A percentile compares a stretch with the other conserved stretches of the same genome.
phyloP scores from a whole-genome alignment of 2,329 filamentous ascomycete species.

The Sclerotinia borealis region DNA sequence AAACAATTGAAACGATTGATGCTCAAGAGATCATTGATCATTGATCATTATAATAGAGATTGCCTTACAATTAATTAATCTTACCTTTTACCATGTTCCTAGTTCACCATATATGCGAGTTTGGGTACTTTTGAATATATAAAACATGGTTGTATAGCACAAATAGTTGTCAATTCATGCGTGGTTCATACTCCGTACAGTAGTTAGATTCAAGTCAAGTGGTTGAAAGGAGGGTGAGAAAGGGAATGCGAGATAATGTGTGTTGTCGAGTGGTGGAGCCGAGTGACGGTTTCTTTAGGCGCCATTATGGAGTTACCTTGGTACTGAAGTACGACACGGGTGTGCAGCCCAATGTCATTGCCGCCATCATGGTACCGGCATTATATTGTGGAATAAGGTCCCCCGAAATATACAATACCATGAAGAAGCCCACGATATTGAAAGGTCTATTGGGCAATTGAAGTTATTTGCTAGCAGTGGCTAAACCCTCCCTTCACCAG shows the following conservation, averaged over 20 bases:
- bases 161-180: slow-evolving; percentile 45
- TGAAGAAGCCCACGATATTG: too few species aligned
- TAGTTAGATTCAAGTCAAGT: slow-evolving; percentile 32
- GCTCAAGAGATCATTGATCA: neutral
- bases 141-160: slow-evolving; percentile 34
- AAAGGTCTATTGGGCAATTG: too few species aligned
- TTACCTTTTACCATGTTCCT: slow-evolving; percentile 1
- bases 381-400: too few species aligned
- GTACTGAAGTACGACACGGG: neutral
- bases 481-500: too few species aligned
- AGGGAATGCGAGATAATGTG: slow-evolving; percentile 1
- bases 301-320: neutral
- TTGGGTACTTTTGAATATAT: slow-evolving; percentile 18
- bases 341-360: too few species aligned
- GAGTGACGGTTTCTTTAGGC: neutral
- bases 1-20: neutral
- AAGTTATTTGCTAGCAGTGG: too few species aligned
- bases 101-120: neutral
- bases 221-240: neutral
- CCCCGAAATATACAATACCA: too few species aligned
- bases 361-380: too few species aligned
- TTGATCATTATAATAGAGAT: neutral
- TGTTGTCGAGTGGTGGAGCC: neutral
- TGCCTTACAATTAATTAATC: neutral
- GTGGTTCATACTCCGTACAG: too few species aligned